A percentile compares a stretch with the other conserved stretches of the same genome.
These are phyloP conservation scores for Eucalyptus regnans DNA, from an alignment of 345 rosid genomes.

Conservation along the genomic window DNA sequence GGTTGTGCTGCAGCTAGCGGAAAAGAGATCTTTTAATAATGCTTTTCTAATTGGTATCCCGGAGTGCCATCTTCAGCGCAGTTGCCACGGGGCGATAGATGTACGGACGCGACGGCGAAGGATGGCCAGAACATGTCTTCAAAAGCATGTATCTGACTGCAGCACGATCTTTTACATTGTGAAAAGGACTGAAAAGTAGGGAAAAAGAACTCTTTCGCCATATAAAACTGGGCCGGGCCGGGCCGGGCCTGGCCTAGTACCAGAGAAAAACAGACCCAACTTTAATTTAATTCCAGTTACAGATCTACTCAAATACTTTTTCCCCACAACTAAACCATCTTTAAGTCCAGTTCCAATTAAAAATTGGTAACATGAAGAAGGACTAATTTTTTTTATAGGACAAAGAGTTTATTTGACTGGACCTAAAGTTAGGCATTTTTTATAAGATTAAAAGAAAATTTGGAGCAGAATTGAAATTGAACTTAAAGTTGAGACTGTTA, in stretches of 20 bases:
- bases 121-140: not conserved
- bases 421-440: too few species aligned
- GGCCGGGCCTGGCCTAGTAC: not conserved
- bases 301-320: too few species aligned
- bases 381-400: too few species aligned
- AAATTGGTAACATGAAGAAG: too few species aligned
- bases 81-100: not conserved
- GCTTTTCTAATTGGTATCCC: not conserved
- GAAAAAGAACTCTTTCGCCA: not conserved
- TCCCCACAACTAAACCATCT: too few species aligned
- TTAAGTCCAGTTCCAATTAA: too few species aligned
- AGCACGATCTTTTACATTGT: not conserved
- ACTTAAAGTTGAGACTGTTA: too few species aligned
- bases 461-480: too few species aligned
- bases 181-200: not conserved
- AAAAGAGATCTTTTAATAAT: not conserved
- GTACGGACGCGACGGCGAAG: not conserved
- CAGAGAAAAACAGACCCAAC: too few species aligned
- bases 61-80: not conserved
- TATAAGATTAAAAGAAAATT: too few species aligned
- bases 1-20: not conserved
- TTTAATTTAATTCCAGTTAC: too few species aligned
- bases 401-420: too few species aligned
- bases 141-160: not conserved
- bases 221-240: not conserved